phyloP scores from a whole-genome alignment of 108 stramenopile species.

The Hondaea fermentalgiana region DNA sequence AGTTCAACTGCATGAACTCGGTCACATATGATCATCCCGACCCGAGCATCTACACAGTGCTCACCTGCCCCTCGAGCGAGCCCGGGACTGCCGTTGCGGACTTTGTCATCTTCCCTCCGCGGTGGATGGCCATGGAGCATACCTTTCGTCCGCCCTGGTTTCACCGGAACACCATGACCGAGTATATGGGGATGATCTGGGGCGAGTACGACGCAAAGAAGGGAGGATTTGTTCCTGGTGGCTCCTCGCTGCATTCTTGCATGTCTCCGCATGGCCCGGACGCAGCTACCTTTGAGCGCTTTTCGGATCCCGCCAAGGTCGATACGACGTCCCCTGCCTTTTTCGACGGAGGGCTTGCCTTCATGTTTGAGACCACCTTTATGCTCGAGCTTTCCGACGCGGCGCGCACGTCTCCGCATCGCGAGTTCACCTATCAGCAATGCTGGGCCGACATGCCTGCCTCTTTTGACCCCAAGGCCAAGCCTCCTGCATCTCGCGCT shows the following conservation, averaged over 20 bases:
- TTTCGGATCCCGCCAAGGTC: constrained; percentile 47
- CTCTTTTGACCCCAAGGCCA: constrained; percentile 10
- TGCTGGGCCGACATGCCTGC: constrained; percentile 60
- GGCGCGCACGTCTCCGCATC: constrained; percentile 45
- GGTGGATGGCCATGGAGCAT: constrained; percentile 76
- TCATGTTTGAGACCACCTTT: constrained; percentile 86
- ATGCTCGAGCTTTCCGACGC: constrained; percentile 51
- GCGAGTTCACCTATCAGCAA: constrained; percentile 51
- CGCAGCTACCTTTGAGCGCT: constrained; percentile 55
- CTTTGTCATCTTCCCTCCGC: constrained; percentile 84
- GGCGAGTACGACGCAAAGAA: constrained; percentile 77
- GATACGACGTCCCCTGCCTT: constrained; percentile 41
- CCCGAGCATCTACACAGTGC: constrained; percentile 82
- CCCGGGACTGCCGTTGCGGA: constrained; percentile 75
- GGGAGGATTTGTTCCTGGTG: constrained; percentile 69
- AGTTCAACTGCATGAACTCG: constrained; percentile 73
- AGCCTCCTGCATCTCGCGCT: background rate
- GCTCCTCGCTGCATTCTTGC: constrained; percentile 66
- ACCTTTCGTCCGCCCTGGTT: constrained; percentile 88
- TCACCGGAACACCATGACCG: constrained; percentile 81
- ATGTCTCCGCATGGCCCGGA: constrained; percentile 89
- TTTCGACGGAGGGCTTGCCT: constrained; percentile 75
- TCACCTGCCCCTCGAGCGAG: constrained; percentile 64
- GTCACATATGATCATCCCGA: constrained; percentile 85
- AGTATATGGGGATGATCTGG: constrained; percentile 85